These are phyloP conservation scores for Venturia oleaginea DNA, from an alignment of 2,329 filamentous ascomycete genomes.

Conservation along the genomic window DNA sequence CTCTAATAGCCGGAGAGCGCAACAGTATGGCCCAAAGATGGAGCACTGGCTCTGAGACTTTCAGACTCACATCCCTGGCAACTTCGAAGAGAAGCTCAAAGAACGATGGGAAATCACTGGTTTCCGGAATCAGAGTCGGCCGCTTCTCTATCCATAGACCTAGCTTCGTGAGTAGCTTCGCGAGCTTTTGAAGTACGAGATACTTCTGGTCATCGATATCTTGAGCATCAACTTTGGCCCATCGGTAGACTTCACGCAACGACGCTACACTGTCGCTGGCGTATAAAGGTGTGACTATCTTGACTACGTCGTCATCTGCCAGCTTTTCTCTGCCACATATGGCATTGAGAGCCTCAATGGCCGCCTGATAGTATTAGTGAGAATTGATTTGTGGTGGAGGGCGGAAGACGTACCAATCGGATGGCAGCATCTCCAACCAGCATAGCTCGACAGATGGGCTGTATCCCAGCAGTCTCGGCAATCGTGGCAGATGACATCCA, in stretches of 20 bases:
- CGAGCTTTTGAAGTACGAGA: conserved; percentile 83
- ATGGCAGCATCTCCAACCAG: conserved; percentile 23
- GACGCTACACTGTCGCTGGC: conserved; percentile 60
- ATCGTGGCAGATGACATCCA: conserved; percentile 50
- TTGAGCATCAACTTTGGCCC: conserved; percentile 68
- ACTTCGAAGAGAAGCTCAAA: conserved; percentile 71
- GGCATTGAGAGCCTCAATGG: conserved; percentile 74
- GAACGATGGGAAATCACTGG: conserved; percentile 62
- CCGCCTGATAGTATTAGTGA: conserved; percentile 26
- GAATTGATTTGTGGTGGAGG: not conserved
- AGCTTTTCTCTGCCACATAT: conserved; percentile 69
- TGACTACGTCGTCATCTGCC: conserved; percentile 66
- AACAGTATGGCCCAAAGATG: conserved; percentile 84
- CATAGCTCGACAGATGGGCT: conserved; percentile 27
- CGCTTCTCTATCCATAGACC: conserved; percentile 78
- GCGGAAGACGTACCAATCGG: conserved; percentile 3
- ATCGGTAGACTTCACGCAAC: conserved; percentile 65
- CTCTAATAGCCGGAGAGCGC: conserved; percentile 59
- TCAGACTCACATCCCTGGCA: conserved; percentile 75
- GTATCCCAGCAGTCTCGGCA: conserved; percentile 17
- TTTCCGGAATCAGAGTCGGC: conserved; percentile 54
- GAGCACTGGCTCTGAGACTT: conserved; percentile 86
- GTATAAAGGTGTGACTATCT: conserved; percentile 73
- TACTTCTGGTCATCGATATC: conserved; percentile 90
- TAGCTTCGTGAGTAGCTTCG: conserved; percentile 82